Conservation (phyloP, 2,329 filamentous ascomycete species). For the Verticillium alfalfae region DNA sequence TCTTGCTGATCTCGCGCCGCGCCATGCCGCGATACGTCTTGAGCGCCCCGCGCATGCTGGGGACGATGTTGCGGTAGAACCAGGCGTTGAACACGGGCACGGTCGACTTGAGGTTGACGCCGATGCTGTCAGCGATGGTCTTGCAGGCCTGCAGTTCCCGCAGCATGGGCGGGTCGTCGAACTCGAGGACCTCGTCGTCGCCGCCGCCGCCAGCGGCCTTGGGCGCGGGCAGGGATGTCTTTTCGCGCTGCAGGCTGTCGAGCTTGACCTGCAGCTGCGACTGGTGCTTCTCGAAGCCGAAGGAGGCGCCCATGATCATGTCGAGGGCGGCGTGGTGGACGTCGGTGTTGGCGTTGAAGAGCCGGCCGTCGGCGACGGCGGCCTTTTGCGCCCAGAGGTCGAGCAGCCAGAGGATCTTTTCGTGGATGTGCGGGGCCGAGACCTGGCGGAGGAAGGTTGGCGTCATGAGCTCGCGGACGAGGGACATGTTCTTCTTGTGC, state of each 20-base stretch:
- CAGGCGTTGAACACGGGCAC: neutral
- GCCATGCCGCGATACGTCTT: neutral
- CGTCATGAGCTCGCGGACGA: conserved; percentile 30
- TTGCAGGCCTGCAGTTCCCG: neutral
- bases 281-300: conserved; percentile 15
- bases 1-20: conserved; percentile 1
- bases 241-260: neutral
- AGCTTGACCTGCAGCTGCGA: neutral
- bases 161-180: neutral
- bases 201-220: neutral
- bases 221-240: neutral
- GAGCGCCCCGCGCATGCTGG: neutral
- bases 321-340: conserved; percentile 25
- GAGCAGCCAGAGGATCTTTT: conserved; percentile 20
- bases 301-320: conserved; percentile 26
- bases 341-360: conserved; percentile 25
- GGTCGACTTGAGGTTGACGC: neutral
- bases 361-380: conserved; percentile 16
- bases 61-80: neutral
- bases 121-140: neutral
- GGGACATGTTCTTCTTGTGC: conserved; percentile 23
- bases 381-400: conserved; percentile 27
- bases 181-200: neutral
- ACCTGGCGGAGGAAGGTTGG: conserved; percentile 25
- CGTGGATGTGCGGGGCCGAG: conserved; percentile 26